Conservation (phyloP, 2,329 filamentous ascomycete genomes). For the Periconia macrospinosa region DNA sequence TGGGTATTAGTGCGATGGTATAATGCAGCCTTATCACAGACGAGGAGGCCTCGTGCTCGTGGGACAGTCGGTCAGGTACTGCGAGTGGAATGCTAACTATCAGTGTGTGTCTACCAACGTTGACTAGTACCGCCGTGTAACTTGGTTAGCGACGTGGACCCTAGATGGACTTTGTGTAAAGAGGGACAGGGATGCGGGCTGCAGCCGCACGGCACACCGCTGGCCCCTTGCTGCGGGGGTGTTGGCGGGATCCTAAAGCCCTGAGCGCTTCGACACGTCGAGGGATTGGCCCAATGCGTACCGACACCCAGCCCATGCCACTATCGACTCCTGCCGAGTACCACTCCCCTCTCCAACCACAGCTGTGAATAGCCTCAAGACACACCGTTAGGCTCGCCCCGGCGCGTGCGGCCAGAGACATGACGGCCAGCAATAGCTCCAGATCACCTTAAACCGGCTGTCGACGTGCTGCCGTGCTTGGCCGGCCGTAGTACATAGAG, state of each 20-base stretch:
- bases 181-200: too few species aligned
- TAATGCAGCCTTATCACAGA: constrained; percentile 13
- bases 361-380: constrained; percentile 26
- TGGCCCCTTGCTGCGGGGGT: constrained; percentile 19
- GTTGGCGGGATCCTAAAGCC: constrained; percentile 8
- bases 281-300: constrained; percentile 24
- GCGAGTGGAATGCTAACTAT: too few species aligned
- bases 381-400: constrained; percentile 25
- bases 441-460: constrained; percentile 20
- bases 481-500: too few species aligned
- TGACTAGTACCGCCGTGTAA: too few species aligned
- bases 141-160: too few species aligned
- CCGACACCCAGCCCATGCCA: too few species aligned
- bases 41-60: too few species aligned
- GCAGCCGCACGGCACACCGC: constrained; percentile 20
- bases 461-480: constrained; percentile 5
- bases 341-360: constrained; percentile 35
- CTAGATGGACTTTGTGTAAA: too few species aligned
- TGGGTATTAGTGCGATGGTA: background rate
- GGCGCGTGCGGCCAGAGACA: constrained; percentile 25
- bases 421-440: constrained; percentile 10
- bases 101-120: too few species aligned
- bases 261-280: constrained; percentile 31
- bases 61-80: too few species aligned
- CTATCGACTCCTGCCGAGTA: constrained; percentile 21